These are phyloP conservation scores for Conticribra guillardii DNA, from an alignment of 108 stramenopile species.

Conservation along the genomic window DNA sequence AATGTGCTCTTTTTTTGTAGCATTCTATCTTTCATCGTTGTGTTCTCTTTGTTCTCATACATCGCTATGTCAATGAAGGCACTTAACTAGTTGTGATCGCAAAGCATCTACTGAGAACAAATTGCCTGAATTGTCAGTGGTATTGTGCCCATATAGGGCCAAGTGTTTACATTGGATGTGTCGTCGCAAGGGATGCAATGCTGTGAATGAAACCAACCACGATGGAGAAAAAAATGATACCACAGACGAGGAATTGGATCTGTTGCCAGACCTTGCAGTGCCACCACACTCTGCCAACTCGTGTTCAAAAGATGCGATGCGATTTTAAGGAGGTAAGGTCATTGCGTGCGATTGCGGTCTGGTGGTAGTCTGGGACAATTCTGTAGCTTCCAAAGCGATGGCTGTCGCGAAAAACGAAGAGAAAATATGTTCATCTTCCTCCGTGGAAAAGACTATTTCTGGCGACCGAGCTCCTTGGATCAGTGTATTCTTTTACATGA, in stretches of 20 bases:
- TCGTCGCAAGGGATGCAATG: slow-evolving; percentile 52
- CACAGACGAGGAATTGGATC: neutral
- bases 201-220: slow-evolving; percentile 23
- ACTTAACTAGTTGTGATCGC: slow-evolving; percentile 14
- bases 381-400: slow-evolving; percentile 25
- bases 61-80: too few species aligned
- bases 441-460: slow-evolving; percentile 79
- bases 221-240: slow-evolving; percentile 21
- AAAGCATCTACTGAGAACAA: neutral
- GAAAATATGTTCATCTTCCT: slow-evolving; percentile 61
- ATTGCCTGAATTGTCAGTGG: slow-evolving; percentile 50
- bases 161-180: slow-evolving; percentile 85
- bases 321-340: slow-evolving; percentile 20
- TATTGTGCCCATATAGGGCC: slow-evolving; percentile 73
- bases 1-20: too few species aligned
- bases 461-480: slow-evolving; percentile 40
- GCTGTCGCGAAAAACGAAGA: slow-evolving; percentile 25
- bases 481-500: slow-evolving; percentile 62
- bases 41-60: too few species aligned
- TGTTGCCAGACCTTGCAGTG: slow-evolving; percentile 36
- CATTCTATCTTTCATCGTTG: too few species aligned
- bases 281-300: slow-evolving; percentile 2
- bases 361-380: slow-evolving; percentile 53
- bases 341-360: slow-evolving; percentile 84
- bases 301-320: neutral